These are phyloP conservation scores for Malassezia caprae DNA, from an alignment of 1,284 basidiomycete genomes.

Conservation along the genomic window DNA sequence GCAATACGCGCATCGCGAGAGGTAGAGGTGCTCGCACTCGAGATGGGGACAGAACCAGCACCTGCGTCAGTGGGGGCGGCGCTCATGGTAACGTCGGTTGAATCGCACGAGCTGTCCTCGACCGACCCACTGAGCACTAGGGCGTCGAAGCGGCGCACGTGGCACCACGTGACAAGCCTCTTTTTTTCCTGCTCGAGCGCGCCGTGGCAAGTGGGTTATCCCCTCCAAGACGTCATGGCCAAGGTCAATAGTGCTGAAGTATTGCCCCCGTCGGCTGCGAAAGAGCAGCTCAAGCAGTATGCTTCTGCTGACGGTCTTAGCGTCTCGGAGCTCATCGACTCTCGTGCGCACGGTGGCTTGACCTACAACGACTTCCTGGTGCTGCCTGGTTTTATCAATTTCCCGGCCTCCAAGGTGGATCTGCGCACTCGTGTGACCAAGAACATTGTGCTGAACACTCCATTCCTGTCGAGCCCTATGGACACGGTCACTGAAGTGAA, in stretches of 20 bases:
- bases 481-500: conserved; percentile 95
- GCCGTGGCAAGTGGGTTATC: neutral
- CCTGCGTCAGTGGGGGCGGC: neutral
- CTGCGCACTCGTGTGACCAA: conserved; percentile 80
- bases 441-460: conserved; percentile 85
- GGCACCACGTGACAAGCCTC: conserved; percentile 9
- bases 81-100: conserved; percentile 2
- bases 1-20: conserved; percentile 57
- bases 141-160: neutral
- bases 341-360: conserved; percentile 74
- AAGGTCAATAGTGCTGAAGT: conserved; percentile 17
- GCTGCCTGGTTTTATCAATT: conserved; percentile 87
- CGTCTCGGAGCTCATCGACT: conserved; percentile 80
- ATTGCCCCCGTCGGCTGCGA: conserved; percentile 34
- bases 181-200: conserved; percentile 8
- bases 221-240: conserved; percentile 7
- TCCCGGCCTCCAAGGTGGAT: conserved; percentile 67
- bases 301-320: conserved; percentile 71
- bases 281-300: conserved; percentile 54
- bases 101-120: neutral
- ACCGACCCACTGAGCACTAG: neutral
- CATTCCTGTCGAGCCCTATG: conserved; percentile 97
- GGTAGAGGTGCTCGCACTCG: conserved; percentile 3
- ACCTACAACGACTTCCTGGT: conserved; percentile 64
- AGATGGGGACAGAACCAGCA: conserved; percentile 12